phyloP scores from a whole-genome alignment of 345 rosid genomes.

The Xanthoceras sorbifolium region DNA sequence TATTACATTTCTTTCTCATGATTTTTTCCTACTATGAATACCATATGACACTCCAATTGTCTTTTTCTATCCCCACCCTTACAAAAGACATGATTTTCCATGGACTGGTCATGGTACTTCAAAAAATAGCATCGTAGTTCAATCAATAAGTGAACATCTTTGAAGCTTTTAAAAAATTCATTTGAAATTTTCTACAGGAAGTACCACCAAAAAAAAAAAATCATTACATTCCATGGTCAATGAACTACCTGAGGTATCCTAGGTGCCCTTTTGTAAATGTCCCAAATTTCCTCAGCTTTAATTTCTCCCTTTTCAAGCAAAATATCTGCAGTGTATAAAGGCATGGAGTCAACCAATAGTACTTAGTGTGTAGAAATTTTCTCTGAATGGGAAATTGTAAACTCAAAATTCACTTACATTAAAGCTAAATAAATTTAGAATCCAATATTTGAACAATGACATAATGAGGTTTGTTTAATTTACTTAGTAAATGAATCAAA shows the following conservation, averaged over 20 bases:
- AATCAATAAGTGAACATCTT: too few species aligned
- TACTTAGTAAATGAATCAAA: background rate
- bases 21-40: background rate
- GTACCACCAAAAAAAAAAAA: too few species aligned
- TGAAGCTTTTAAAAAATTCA: too few species aligned
- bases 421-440: background rate
- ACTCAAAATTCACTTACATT: background rate
- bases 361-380: background rate
- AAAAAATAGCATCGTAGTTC: background rate
- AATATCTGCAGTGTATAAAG: conserved; percentile 52
- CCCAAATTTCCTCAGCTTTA: conserved; percentile 84
- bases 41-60: background rate
- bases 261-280: conserved; percentile 65
- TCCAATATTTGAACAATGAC: background rate
- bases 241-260: conserved; percentile 71
- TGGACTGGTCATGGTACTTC: background rate
- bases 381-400: background rate
- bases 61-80: background rate
- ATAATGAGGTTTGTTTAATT: background rate
- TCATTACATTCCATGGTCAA: background rate
- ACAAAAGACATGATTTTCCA: background rate
- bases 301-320: conserved; percentile 79
- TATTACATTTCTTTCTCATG: background rate
- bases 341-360: conserved; percentile 6
- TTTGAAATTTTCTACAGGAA: too few species aligned